These are phyloP conservation scores for Cucurbitaria berberidis DNA, from an alignment of 2,329 filamentous ascomycete species.

Conservation along the genomic window DNA sequence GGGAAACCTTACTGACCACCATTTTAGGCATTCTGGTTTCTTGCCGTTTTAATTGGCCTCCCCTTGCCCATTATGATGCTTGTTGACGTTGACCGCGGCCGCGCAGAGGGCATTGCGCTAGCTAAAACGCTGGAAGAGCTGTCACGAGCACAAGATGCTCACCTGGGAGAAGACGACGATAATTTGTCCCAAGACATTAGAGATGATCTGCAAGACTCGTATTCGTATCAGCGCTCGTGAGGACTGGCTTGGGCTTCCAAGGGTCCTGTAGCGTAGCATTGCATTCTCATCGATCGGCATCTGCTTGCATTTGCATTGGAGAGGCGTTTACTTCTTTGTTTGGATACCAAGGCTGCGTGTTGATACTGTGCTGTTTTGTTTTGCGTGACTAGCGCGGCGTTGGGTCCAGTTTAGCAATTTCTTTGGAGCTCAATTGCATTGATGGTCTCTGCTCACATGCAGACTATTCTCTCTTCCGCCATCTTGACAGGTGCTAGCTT, in stretches of 20 bases:
- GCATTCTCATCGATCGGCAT: conserved; percentile 4
- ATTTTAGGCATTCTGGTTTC: conserved; percentile 79
- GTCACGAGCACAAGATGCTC: conserved; percentile 13
- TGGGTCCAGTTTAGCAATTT: not conserved
- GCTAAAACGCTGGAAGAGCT: conserved; percentile 46
- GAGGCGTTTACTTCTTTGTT: conserved; percentile 4
- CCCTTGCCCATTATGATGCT: conserved; percentile 85
- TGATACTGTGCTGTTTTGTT: not conserved
- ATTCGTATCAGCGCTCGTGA: conserved; percentile 25
- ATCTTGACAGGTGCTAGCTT: no score
- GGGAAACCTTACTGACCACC: not conserved
- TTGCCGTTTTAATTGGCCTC: conserved; percentile 81
- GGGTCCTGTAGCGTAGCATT: no score
- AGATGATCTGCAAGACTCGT: conserved; percentile 18
- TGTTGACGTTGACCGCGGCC: conserved; percentile 75
- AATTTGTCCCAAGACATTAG: conserved; percentile 20
- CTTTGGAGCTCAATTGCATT: not conserved
- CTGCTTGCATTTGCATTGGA: conserved; percentile 17
- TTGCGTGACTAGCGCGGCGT: conserved; percentile 1
- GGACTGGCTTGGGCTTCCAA: no score
- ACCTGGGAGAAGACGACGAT: conserved; percentile 11
- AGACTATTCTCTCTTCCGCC: not conserved
- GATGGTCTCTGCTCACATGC: not conserved
- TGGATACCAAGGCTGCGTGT: not conserved
- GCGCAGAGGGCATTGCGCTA: conserved; percentile 50